Base-by-base conservation (phyloP, 371 early-diverging fungal genomes). In the Apophysomyces ossiformis region DNA sequence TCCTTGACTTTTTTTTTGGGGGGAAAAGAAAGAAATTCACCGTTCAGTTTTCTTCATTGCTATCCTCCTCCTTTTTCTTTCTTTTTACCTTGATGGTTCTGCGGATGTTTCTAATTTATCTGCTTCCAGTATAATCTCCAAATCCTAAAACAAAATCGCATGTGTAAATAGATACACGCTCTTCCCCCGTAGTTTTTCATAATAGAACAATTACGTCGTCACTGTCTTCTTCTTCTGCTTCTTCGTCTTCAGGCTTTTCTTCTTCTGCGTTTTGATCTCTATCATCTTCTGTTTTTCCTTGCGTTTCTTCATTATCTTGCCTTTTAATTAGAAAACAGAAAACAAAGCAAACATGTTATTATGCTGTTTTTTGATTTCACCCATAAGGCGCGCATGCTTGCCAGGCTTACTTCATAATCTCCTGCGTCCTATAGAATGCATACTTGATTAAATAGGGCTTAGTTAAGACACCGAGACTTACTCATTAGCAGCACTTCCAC, bases 91-190 rank as follows among this genome's bases (percentile, higher is more conserved):
- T 59, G 63, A 15, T 39, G 58, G 26, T 57, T 75, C 66, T 4
- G 61, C 66, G 18, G 56, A 68, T n/a, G 62, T 46, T 13, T 67
- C 69, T 63, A 21, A 50, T 21, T 81, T 83, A 35, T 85, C 86
- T 44, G 78, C 76, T 62, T 89, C 87, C 70, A 88, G 70, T 50
- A 90, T 85, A 68, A 90, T 88, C 64, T 90, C 90, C 37, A 90
- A 73, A 74, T 88, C 90, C 88, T 90, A 69, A 0, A 7, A 26
- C 5, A 37, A 35, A 21, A 36, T 61, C 21, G 36, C 32, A 54
- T 57, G 6, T 63, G 39, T 54, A 56, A 32, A 32, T 32, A 63
- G 58, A 12, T 21, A 41, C 16, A n/a, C 13, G 54, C 43, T 18
- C 37, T 26, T 26, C 32, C 3, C 3, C 32, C 2, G 32, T 26